Evolutionary conservation across 2,329 filamentous ascomycete genomes (phyloP), one percentile per base, ranked within the genome.

Genomic region (Calonectria montana): DNA sequence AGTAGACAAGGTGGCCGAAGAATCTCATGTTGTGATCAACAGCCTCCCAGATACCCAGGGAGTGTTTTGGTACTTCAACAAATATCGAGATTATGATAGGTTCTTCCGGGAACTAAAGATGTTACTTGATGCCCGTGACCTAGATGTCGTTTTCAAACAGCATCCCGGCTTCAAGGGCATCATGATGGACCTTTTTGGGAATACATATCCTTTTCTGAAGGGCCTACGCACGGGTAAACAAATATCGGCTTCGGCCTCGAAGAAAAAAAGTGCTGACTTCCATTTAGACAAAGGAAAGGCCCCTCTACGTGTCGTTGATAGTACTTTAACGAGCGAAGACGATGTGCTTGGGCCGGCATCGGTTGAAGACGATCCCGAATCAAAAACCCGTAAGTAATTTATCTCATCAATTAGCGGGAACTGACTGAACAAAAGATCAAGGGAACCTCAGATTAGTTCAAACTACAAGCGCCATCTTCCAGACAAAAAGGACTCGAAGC

Each of bases 61-160:
- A 47, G 50, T 68, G 18, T 70, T 73, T 45, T 45, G 35, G 29
- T 53, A 35, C 25, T 78, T 78, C 25, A 27, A 65, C 23, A 23
- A 64, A 4, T 41, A 72, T 10, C 41, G 62, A 4, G 41, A 65
- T n/a, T 69, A 59, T 37, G 23, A 47, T 3, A 21, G 31, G 13
- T 75, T 79, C 7, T 67, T 59, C 10, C n/a, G 41, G 29, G 37
- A 64, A 1, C 53, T 82, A 62, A 70, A 73, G 29, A 43, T 41
- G 0, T 50, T 77, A 3, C 31, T 80, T 7, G 39, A 55, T 8
- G 37, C 69, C 18, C 61, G 62, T 8, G 35, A 55, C 1, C 70
- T 82, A 1, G 76, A 79, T n/a, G 62, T 43, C 4, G 77, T 79
- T n/a, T 65, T 82, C 16, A 5, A 39, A 1, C 55, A 69, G 8